Base-by-base conservation (phyloP, 768 basidiomycete species). In the Boletus speciosus region DNA sequence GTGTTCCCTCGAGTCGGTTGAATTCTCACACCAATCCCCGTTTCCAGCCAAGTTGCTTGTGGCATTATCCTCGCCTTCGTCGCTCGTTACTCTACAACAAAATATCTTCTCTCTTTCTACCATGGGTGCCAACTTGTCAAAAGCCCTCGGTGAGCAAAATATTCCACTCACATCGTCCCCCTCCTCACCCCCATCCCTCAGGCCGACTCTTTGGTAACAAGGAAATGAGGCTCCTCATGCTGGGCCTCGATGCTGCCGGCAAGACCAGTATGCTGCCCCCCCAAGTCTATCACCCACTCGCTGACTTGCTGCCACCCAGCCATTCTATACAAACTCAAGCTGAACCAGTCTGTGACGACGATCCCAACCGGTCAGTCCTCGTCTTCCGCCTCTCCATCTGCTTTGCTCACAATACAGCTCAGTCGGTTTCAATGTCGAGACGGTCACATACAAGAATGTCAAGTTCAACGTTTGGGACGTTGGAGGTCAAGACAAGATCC, bases 361-460 rank as follows among this genome's bases (percentile, higher is more conserved):
- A 98, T 98, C 67, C 96, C 96, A 55, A 98, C 96, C 55, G 93
- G 93, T 88, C 52, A 37, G 59, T 64, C 43, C 23, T 34, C 52
- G n/a, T 49, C 37, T 10, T 25, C 16, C 15, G 8, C 10, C 7
- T 14, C 34, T 25, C 14, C 32, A 9, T 34, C 27, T 34, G 31
- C 25, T 32, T 15, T 38, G 47, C 34, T 60, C 19, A 58, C 58
- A 16, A 12, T 32, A 47, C 15, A 37, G 6, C 43, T 4, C 64
- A 93, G 93, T 97, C 69, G 96, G 96, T 23, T 98, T 98, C 83
- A 98, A 98, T 66, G 96, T 98, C 56, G 96, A 98, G 75, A 98
- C 96, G 4, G 96, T 98, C 49, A 97, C 94, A 44, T 98, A 98
- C 77, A 97, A 97, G 81, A 98, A 98, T 58, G 94, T 93, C 67